Evolutionary conservation across 108 stramenopile genomes (phyloP).

Genomic region (Nannochloropsis salina): DNA sequence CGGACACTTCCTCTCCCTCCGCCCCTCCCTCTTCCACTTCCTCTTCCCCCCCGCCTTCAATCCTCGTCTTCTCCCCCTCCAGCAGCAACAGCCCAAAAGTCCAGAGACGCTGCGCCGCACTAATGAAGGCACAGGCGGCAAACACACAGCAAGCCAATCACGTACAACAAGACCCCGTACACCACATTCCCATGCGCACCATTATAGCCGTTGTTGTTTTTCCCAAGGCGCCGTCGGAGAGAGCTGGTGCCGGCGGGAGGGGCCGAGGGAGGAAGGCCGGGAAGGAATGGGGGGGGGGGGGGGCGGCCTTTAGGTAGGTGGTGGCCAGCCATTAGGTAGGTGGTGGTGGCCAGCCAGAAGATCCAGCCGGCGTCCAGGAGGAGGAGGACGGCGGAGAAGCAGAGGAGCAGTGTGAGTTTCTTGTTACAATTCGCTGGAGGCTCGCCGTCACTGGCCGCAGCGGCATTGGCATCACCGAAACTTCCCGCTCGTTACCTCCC

Average conservation of each 20-base stretch:
- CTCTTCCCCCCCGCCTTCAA: too few species aligned
- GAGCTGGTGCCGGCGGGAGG: background rate
- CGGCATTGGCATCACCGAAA: background rate
- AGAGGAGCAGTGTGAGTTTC: background rate
- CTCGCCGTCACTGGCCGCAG: too few species aligned
- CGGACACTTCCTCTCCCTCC: too few species aligned
- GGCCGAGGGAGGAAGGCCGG: background rate
- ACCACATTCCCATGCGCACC: too few species aligned
- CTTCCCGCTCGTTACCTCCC: background rate
- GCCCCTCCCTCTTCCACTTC: too few species aligned
- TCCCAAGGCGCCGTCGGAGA: too few species aligned
- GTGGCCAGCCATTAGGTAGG: too few species aligned
- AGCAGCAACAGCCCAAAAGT: background rate
- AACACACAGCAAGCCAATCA: background rate
- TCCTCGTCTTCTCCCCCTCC: background rate
- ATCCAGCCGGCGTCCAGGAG: background rate
- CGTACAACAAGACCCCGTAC: slow-evolving; percentile 4
- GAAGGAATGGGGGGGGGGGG: too few species aligned
- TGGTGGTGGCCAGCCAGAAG: too few species aligned
- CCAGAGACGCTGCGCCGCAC: background rate
- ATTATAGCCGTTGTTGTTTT: too few species aligned
- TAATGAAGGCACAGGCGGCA: background rate
- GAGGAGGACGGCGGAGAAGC: background rate
- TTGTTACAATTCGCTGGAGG: background rate
- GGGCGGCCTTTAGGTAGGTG: too few species aligned